Evolutionary conservation across 805 yeast genomes (phyloP).

Genomic region (Starmerella vaccinii): DNA sequence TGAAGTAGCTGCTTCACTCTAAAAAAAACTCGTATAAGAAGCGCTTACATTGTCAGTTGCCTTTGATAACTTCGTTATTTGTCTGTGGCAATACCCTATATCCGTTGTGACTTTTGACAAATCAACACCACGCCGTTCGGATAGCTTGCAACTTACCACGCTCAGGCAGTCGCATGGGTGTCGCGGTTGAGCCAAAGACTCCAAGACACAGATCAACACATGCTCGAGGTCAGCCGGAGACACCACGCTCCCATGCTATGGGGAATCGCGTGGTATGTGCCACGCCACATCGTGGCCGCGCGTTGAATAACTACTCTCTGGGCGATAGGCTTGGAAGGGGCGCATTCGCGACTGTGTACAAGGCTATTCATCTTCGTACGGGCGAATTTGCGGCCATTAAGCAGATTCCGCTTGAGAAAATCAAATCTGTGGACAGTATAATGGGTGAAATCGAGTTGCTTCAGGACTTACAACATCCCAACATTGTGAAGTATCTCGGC

Average conservation of each 20-base stretch:
- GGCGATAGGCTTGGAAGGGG: constrained; percentile 73
- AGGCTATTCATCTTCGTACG: constrained; percentile 57
- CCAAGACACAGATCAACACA: constrained; percentile 3
- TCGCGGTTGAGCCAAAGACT: constrained; percentile 13
- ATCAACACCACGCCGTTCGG: background rate
- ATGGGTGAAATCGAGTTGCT: constrained; percentile 63
- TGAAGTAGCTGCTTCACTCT: too few species aligned
- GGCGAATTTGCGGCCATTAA: constrained; percentile 69
- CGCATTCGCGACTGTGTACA: constrained; percentile 80
- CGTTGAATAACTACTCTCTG: constrained; percentile 27
- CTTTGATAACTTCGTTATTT: too few species aligned
- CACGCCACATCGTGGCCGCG: constrained; percentile 24
- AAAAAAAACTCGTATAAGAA: background rate
- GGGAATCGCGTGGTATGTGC: constrained; percentile 24
- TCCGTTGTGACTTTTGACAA: constrained; percentile 5
- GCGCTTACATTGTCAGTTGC: background rate
- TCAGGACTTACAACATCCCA: constrained; percentile 53
- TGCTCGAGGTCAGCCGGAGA: background rate
- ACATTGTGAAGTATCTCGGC: constrained; percentile 60
- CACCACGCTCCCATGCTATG: constrained; percentile 22
- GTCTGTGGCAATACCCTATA: constrained; percentile 1
- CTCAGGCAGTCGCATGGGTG: background rate
- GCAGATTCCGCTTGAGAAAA: constrained; percentile 49
- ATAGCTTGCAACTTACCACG: background rate
- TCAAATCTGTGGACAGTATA: constrained; percentile 32